Base-by-base conservation (phyloP, 116 monocot genomes). In the Zostera marina region DNA sequence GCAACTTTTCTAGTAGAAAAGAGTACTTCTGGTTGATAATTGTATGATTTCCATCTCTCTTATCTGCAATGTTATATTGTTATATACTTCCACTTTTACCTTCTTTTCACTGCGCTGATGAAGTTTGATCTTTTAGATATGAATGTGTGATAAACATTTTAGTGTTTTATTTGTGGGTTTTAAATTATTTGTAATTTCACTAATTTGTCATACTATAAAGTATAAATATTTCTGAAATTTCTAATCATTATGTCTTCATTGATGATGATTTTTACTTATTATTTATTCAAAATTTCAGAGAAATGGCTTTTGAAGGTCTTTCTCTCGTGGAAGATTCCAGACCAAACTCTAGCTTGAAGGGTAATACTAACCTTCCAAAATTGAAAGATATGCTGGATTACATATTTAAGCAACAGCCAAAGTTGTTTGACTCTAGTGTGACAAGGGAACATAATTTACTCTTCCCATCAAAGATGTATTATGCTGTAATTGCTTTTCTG, bases 261-360 rank as follows among this genome's bases (percentile, higher is more conserved):
- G 4, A 5, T 32, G 32, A 32, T 32, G 32, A 32, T 32, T 32
- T 15, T 42, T 22, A 44, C 44, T 44, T 38, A 7, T 55, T 24
- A 45, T 21, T 2, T 57, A 16, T 58, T 53, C 14, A 9, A 53
- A 22, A 3, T 22, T 62, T 20, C 76, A 87, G 98, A 70, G 91
- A 99, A 77, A 87, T 99, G 80, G 90, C 98, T 69, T 68, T 79
- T 42, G 87, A 73, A 69, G 83, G 91, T 49, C 91, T 99, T 63
- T 44, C 51, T 63, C 79, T 87, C 39, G 57, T 62, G 17, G 84
- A 79, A 70, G 70, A 76, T 54, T 75, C 79, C 47, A 69, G 53
- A 63, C 66, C 68, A 58, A 63, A 40, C 44, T 62, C 58, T 52
- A 52, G 21, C 20, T 25, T 22, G 6, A 64, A 53, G 51, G 44